Evolutionary conservation across 352 stramenopile species (phyloP).

Genomic region (Phytophthora sansomeana): DNA sequence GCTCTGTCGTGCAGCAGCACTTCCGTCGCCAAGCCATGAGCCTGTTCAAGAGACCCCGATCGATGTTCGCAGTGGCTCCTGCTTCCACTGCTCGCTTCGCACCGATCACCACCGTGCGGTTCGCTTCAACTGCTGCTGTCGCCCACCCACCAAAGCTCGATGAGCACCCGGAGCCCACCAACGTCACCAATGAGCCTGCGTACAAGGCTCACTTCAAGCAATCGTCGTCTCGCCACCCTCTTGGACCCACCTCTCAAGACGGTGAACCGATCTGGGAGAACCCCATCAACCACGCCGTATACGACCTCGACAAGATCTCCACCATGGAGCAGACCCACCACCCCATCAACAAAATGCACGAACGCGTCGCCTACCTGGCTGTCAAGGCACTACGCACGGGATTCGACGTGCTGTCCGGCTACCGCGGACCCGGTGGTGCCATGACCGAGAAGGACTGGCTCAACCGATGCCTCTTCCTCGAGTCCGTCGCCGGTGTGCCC

Average conservation of each 20-base stretch:
- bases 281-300: constrained; percentile 49
- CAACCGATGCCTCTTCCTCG: constrained; percentile 75
- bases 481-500: constrained; percentile 80
- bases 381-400: constrained; percentile 52
- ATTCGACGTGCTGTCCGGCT: constrained; percentile 65
- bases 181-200: too few species aligned
- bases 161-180: too few species aligned
- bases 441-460: constrained; percentile 80
- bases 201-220: too few species aligned
- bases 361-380: constrained; percentile 44
- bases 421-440: constrained; percentile 59
- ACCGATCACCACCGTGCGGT: not conserved
- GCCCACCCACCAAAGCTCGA: not conserved
- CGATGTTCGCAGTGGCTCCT: not conserved
- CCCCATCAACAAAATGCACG: constrained; percentile 42
- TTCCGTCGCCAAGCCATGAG: constrained; percentile 3
- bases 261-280: constrained; percentile 50
- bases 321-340: constrained; percentile 49
- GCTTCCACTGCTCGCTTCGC: not conserved
- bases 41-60: constrained; percentile 9
- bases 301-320: constrained; percentile 50
- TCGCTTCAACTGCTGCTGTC: too few species aligned
- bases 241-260: not conserved
- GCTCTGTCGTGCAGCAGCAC: constrained; percentile 1
- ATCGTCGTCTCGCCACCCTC: too few species aligned